These are phyloP conservation scores for Picea glauca DNA, from an alignment of 75 land plant species.

Conservation along the genomic window DNA sequence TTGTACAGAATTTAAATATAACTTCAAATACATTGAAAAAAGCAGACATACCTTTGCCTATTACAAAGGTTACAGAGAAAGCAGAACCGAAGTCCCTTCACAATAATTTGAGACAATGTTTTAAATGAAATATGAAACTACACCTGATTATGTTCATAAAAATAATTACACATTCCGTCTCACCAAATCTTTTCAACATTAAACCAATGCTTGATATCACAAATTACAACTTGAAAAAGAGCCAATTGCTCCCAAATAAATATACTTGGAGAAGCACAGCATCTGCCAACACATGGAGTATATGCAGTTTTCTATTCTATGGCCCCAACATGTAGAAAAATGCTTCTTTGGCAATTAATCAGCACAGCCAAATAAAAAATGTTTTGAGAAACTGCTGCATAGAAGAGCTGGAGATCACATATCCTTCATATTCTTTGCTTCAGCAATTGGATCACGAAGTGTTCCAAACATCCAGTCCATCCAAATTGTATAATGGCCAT, in stretches of 20 bases:
- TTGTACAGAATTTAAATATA: too few species aligned
- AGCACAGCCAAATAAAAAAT: background rate
- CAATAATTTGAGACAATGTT: background rate
- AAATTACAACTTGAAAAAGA: background rate
- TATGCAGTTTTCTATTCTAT: background rate
- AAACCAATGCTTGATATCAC: background rate
- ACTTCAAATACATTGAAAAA: too few species aligned
- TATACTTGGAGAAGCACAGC: background rate
- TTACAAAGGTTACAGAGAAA: background rate
- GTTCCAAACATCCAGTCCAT: conserved; percentile 97
- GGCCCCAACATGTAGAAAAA: background rate
- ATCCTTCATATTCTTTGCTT: background rate
- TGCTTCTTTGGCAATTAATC: background rate
- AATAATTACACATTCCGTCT: too few species aligned
- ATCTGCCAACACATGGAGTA: background rate
- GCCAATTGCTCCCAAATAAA: background rate
- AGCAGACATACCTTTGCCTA: too few species aligned
- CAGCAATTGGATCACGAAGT: conserved; percentile 28
- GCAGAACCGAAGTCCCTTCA: background rate
- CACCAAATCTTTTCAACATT: background rate
- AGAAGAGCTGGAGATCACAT: background rate
- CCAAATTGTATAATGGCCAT: conserved; percentile 81
- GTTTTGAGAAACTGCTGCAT: background rate
- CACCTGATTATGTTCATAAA: background rate
- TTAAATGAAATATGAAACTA: too few species aligned